Percentiles rank a stretch among this genome's conserved stretches.
phyloP scores from a whole-genome alignment of 495 filamentous ascomycete species.

The Penicillium cinerascens region DNA sequence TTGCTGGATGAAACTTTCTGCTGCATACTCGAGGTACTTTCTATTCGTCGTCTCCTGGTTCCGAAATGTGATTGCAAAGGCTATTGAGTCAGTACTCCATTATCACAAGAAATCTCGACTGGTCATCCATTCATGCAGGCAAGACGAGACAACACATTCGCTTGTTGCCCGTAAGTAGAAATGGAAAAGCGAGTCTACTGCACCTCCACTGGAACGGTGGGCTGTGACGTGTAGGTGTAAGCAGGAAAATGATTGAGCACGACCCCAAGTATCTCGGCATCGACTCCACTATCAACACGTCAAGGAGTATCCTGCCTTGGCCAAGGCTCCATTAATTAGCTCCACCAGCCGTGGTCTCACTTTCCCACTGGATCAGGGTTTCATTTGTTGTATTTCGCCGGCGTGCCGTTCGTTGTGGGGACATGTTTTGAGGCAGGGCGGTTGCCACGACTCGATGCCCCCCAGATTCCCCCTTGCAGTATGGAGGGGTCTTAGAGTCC shows the following conservation, averaged over 20 bases:
- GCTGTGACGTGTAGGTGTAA: neutral
- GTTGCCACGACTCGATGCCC: constrained; percentile 5
- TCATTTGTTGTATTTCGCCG: constrained; percentile 15
- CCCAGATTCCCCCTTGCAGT: constrained; percentile 2
- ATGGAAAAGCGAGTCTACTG: neutral
- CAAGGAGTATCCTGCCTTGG: constrained; percentile 11
- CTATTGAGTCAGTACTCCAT: neutral
- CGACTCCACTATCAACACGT: constrained; percentile 9
- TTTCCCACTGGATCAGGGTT: constrained; percentile 8
- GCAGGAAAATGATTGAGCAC: neutral
- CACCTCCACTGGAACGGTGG: neutral
- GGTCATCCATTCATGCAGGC: neutral
- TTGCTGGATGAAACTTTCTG: constrained; percentile 2
- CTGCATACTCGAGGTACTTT: neutral
- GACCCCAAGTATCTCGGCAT: constrained; percentile 7
- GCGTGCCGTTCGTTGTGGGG: constrained; percentile 16
- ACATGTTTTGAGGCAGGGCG: constrained; percentile 4
- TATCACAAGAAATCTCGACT: neutral
- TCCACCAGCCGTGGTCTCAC: neutral
- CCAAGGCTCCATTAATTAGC: constrained; percentile 5
- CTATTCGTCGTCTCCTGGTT: neutral
- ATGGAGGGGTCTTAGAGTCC: constrained; percentile 9
- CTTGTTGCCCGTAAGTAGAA: too few relatives aligned
- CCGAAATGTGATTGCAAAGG: neutral
- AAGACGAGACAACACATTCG: too few relatives aligned